Percentiles rank a stretch among this genome's conserved stretches.
Evolutionary conservation across 208 protist genomes (phyloP).

Genomic region (Porcisia deanei): DNA sequence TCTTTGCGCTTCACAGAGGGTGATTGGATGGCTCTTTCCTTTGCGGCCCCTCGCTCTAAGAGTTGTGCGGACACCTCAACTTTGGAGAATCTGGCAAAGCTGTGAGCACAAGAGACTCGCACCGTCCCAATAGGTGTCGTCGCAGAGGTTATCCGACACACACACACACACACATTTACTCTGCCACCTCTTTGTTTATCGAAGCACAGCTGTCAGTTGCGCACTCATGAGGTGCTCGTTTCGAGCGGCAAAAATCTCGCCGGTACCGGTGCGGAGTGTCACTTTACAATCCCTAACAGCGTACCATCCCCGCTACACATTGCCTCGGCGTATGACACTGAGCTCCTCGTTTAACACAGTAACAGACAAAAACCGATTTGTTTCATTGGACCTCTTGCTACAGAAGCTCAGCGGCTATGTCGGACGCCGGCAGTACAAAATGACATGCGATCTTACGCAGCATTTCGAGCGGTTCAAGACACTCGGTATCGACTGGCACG

Average conservation of each 20-base stretch:
- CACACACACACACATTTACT: neutral
- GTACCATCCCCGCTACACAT: constrained; percentile 74
- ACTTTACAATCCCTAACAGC: constrained; percentile 28
- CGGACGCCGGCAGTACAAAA: constrained; percentile 86
- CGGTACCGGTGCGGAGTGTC: constrained; percentile 55
- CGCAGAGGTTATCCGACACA: neutral
- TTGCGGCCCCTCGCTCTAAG: neutral
- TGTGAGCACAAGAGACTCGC: neutral
- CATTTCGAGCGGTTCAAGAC: constrained; percentile 52
- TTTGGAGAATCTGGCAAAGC: no score
- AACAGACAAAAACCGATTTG: constrained; percentile 80
- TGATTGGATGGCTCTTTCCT: neutral
- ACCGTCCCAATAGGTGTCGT: neutral
- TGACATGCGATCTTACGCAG: constrained; percentile 52
- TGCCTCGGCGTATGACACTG: constrained; percentile 56
- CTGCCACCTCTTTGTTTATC: neutral
- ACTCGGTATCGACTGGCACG: constrained; percentile 86
- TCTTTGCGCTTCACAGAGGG: neutral
- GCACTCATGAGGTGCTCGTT: constrained; percentile 6
- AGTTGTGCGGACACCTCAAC: neutral
- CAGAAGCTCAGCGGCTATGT: constrained; percentile 74
- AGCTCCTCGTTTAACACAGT: constrained; percentile 73
- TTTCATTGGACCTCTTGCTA: constrained; percentile 73
- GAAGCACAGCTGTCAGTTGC: neutral
- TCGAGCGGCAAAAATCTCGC: constrained; percentile 33